These are phyloP conservation scores for Naganishia albida DNA, from an alignment of 1,284 basidiomycete genomes.

Conservation along the genomic window DNA sequence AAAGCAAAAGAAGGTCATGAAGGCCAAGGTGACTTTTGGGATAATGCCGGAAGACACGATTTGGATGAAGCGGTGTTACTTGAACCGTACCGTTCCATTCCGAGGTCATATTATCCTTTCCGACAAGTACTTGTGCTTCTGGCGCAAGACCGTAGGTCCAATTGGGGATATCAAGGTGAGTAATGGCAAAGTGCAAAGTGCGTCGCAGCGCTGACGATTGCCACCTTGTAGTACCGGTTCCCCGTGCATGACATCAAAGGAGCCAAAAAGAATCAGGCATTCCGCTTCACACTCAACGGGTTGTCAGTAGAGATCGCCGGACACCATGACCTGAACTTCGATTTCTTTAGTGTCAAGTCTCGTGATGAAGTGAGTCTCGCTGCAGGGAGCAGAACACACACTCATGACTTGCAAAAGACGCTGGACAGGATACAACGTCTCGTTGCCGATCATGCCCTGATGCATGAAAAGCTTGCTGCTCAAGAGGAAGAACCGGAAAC, in stretches of 20 bases:
- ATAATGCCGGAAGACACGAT: constrained; percentile 25
- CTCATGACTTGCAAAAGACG: not conserved
- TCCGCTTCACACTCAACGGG: constrained; percentile 56
- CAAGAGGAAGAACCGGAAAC: constrained; percentile 14
- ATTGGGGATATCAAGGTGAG: constrained; percentile 49
- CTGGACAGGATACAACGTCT: constrained; percentile 37
- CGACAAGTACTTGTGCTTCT: constrained; percentile 51
- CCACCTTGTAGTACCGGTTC: constrained; percentile 58
- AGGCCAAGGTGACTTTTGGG: constrained; percentile 32
- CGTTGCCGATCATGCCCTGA: constrained; percentile 31
- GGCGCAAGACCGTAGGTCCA: constrained; percentile 45
- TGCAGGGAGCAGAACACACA: not conserved
- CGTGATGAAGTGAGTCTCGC: constrained; percentile 57
- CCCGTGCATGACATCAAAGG: constrained; percentile 56
- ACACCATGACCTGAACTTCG: constrained; percentile 59
- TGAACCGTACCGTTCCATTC: constrained; percentile 44
- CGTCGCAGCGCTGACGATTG: not conserved
- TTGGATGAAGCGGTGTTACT: constrained; percentile 50
- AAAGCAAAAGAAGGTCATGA: constrained; percentile 24
- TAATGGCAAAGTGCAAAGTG: not conserved
- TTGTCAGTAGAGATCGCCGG: constrained; percentile 60
- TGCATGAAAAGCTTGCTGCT: constrained; percentile 16
- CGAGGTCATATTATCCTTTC: constrained; percentile 53
- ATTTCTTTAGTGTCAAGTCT: constrained; percentile 57
- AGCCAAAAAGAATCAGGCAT: constrained; percentile 51